Evolutionary conservation across 2,329 filamentous ascomycete species (phyloP).

Genomic region (Trichoderma endophyticum): DNA sequence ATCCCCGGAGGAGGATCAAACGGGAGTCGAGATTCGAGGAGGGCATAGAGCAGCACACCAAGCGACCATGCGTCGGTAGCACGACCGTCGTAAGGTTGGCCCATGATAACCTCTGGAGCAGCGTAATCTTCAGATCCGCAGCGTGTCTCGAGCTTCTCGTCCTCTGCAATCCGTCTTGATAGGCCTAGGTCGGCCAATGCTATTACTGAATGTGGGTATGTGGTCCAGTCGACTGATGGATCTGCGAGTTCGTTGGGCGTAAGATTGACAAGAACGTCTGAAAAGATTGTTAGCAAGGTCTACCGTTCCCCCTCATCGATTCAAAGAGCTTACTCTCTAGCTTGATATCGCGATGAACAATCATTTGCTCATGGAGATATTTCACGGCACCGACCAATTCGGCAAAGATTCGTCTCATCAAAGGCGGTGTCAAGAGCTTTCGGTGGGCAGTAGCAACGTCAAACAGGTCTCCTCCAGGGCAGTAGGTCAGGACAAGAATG

Average conservation of each 20-base stretch:
- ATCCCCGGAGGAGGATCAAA: constrained; percentile 87
- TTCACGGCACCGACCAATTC: constrained; percentile 81
- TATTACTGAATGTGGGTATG: constrained; percentile 76
- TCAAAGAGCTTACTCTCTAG: constrained; percentile 69
- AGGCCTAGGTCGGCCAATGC: constrained; percentile 91
- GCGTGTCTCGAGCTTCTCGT: constrained; percentile 85
- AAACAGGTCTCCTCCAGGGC: constrained; percentile 90
- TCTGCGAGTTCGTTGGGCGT: constrained; percentile 64
- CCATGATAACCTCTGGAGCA: constrained; percentile 92
- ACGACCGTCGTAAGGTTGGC: constrained; percentile 89
- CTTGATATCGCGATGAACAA: constrained; percentile 97
- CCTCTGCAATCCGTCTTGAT: constrained; percentile 78
- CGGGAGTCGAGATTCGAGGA: constrained; percentile 87
- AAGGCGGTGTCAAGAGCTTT: constrained; percentile 60
- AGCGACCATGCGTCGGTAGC: constrained; percentile 93
- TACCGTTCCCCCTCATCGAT: background rate
- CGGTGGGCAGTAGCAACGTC: constrained; percentile 78
- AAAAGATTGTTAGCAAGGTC: constrained; percentile 3
- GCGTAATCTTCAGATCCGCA: constrained; percentile 98
- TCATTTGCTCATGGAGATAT: constrained; percentile 80
- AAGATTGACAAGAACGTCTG: constrained; percentile 90
- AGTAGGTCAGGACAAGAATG: constrained; percentile 85
- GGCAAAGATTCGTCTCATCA: constrained; percentile 83
- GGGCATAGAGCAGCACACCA: constrained; percentile 86
- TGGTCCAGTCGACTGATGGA: constrained; percentile 62